These are phyloP conservation scores for Grosmannia clavigera DNA, from an alignment of 2,329 filamentous ascomycete genomes.

Conservation along the genomic window DNA sequence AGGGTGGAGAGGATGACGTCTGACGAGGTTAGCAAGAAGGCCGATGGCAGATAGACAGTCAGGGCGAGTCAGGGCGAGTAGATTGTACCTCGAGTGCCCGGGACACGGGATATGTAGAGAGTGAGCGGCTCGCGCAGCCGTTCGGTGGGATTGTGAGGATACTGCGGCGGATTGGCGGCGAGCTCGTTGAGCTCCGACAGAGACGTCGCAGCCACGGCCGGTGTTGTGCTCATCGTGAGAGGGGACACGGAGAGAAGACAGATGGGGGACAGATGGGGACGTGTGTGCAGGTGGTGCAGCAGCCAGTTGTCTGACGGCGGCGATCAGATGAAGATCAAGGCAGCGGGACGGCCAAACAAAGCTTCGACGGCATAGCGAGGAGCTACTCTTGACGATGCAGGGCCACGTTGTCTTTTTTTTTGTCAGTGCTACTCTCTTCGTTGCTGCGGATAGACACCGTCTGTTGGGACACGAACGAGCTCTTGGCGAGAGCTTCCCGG, in stretches of 20 bases:
- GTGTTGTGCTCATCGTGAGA: not conserved
- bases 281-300: not conserved
- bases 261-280: not conserved
- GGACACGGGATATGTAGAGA: conserved; percentile 87
- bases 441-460: not conserved
- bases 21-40: conserved; percentile 23
- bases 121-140: conserved; percentile 57
- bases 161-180: conserved; percentile 75
- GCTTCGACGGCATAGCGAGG: not conserved
- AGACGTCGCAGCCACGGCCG: conserved; percentile 63
- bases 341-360: not conserved
- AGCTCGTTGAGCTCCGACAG: conserved; percentile 67
- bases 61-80: not conserved
- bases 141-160: conserved; percentile 65
- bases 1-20: conserved; percentile 87
- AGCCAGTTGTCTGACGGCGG: not conserved
- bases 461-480: not conserved
- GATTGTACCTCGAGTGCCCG: conserved; percentile 64
- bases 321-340: not conserved
- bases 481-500: not conserved
- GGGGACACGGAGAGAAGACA: no score
- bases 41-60: not conserved
- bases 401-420: not conserved
- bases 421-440: not conserved
- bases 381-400: not conserved